A percentile compares a stretch with the other conserved stretches of the same genome.
These are phyloP conservation scores for Alternaria hordeiaustralica DNA, from an alignment of 2,329 filamentous ascomycete genomes.

Conservation along the genomic window DNA sequence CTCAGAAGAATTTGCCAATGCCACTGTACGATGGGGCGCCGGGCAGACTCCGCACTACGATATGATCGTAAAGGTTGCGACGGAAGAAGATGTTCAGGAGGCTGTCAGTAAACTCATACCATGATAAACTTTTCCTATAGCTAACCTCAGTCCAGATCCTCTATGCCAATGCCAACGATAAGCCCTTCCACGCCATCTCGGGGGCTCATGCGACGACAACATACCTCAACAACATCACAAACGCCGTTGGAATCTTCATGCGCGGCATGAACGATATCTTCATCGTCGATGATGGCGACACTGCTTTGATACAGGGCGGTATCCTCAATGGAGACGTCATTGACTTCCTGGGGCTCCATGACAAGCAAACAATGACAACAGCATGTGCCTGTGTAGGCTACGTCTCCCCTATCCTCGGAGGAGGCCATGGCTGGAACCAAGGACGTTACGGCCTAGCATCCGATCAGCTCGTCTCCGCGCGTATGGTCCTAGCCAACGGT, in stretches of 20 bases:
- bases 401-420: conserved; percentile 63
- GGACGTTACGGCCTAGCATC: conserved; percentile 51
- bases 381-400: conserved; percentile 53
- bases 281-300: conserved; percentile 27
- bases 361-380: conserved; percentile 32
- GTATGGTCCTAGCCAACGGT: conserved; percentile 50
- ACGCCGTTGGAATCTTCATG: conserved; percentile 43
- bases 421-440: conserved; percentile 64
- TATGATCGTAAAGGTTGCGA: conserved; percentile 25
- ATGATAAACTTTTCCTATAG: background rate
- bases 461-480: conserved; percentile 32
- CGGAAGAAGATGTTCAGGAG: conserved; percentile 27
- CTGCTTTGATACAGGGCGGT: conserved; percentile 35
- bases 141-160: conserved; percentile 18
- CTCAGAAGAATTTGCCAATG: conserved; percentile 14
- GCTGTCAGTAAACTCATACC: conserved; percentile 13
- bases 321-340: conserved; percentile 33
- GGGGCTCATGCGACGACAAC: conserved; percentile 44
- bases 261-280: conserved; percentile 30
- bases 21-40: conserved; percentile 24
- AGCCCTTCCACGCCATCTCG: conserved; percentile 47
- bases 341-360: conserved; percentile 29
- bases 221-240: conserved; percentile 28
- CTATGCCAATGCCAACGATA: conserved; percentile 27
- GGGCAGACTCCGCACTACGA: conserved; percentile 21